Conservation (phyloP, 225 moss, liverwort and hornwort genomes). For the Marchantia polymorpha region DNA sequence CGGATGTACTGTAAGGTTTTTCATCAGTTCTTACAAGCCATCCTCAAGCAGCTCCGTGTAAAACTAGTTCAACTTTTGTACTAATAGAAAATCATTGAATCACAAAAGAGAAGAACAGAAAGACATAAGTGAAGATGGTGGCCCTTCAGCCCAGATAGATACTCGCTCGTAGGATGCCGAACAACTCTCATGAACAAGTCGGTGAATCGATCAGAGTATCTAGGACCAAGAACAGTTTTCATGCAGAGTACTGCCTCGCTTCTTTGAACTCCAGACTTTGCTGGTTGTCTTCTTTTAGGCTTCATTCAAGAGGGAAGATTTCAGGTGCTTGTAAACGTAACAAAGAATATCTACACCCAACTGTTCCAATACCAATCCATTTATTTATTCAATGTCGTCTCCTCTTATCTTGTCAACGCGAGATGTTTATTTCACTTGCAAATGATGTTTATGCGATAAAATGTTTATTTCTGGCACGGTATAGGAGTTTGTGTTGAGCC, state of each 20-base stretch:
- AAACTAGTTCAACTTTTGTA: not conserved
- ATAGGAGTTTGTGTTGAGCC: not conserved
- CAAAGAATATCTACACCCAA: no score
- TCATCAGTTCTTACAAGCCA: not conserved
- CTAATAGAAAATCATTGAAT: not conserved
- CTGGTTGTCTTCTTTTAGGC: no score
- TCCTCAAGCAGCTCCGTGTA: not conserved
- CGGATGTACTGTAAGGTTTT: constrained; percentile 15
- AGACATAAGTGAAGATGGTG: no score
- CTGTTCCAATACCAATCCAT: no score
- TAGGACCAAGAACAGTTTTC: not conserved
- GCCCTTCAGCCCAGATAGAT: not conserved
- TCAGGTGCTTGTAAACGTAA: no score
- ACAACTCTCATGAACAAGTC: not conserved
- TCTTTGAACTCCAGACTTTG: no score
- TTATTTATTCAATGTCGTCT: no score
- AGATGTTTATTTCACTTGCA: no score
- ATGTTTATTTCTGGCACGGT: not conserved
- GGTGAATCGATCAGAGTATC: not conserved
- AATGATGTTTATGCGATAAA: no score
- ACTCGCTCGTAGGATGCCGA: not conserved
- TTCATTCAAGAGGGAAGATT: no score
- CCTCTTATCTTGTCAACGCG: no score
- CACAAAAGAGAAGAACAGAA: not conserved
- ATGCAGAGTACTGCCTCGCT: not conserved